Base-by-base conservation (phyloP, 495 filamentous ascomycete species). In the Xylaria grammica region DNA sequence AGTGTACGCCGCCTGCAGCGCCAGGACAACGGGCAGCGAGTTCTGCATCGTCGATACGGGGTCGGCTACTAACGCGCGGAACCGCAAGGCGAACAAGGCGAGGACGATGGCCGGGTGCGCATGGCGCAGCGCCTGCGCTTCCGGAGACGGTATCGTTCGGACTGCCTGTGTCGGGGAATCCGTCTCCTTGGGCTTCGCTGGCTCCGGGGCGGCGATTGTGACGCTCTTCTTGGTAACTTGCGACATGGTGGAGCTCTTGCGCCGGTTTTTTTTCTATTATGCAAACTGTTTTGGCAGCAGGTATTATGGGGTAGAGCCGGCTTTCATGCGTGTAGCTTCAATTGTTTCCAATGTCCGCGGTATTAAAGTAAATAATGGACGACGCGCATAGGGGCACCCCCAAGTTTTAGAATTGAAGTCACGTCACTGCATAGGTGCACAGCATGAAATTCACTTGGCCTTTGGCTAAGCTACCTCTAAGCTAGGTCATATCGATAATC, bases 71-170 rank as follows among this genome's bases (percentile, higher is more conserved):
- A 97, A 81, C 24, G 79, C 69, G 30, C 74, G 71, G 79, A 97
- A 97, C 36, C 81, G 84, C 32, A 84, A 42, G 60, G 82, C 76
- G 71, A 86, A 87, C 32, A 89, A 68, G 40, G 78, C 78, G 19
- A 92, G 81, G 26, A 96, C 79, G 15, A 93, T 71, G 30, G 78
- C 77, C 5, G 91, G 87, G 67, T 96, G 90, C 57, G 86, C 72
- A 68, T 90, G 81, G 11, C 67, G 69, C 20, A 70, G 40, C 10
- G 72, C 32, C 29, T 77, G 77, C 17, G 79, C 72, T 55, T 69
- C 63, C 17, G 69, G 60, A 1, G 77, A 75, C 30, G 65, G 65
- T 29, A 72, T 64, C 62, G 67, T 69, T 26, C 70, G 74, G 60
- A 80, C 65, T 7, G 78, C 74, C 45, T 71, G 74, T 24, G 74